Base-by-base conservation (phyloP, 2,329 filamentous ascomycete species). In the Mycosphaerella sp. region DNA sequence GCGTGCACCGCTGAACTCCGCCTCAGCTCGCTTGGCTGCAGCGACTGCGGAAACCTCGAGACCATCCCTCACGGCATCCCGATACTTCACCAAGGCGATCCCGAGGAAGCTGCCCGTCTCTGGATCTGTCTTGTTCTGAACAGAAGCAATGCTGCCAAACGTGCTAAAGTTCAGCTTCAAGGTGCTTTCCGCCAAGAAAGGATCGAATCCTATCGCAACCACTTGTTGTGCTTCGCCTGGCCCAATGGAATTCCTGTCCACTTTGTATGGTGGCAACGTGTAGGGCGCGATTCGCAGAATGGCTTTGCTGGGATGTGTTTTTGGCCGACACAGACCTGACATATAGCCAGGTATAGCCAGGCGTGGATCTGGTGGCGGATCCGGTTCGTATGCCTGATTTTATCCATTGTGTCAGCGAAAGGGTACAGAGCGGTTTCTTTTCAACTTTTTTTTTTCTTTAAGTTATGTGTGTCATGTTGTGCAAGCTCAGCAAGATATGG, bases 171-270 rank as follows among this genome's bases (percentile, higher is more conserved):
- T 80, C 44, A 85, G 82, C 14, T 81, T 82, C 48, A 95, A 80
- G 8, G 60, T 67, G 52, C 83, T 80, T 64, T 95, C 88, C 10
- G 89, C 82, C 40, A 87, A 85, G 60, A 97, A 76, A 6, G 92
- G 91, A 70, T 97, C 93, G 69, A 96, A 96, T n/a, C 90, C 89
- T n/a, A 85, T 91, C 17, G 96, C 89, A 3, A 97, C 85, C 46
- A 98, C 83, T 69, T 95, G 89, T 2, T 87, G 89, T 1, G 93
- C 89, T 11, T 92, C 92, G 0, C 89, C 89, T 23, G 90, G 89
- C 0, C 91, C 92, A 63, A 95, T 83, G 2, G 92, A 95, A 4
- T 89, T 89, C 64, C 83, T 83, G 68, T 97, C 91, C 71, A 89
- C 93, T 26, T 81, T 73, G 71, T 95, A 96, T 21, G 87, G 85